Percentiles rank a stretch among this genome's conserved stretches.
phyloP scores from a whole-genome alignment of 1,139 yeast genomes.

The Suhomyces panamericanus region DNA sequence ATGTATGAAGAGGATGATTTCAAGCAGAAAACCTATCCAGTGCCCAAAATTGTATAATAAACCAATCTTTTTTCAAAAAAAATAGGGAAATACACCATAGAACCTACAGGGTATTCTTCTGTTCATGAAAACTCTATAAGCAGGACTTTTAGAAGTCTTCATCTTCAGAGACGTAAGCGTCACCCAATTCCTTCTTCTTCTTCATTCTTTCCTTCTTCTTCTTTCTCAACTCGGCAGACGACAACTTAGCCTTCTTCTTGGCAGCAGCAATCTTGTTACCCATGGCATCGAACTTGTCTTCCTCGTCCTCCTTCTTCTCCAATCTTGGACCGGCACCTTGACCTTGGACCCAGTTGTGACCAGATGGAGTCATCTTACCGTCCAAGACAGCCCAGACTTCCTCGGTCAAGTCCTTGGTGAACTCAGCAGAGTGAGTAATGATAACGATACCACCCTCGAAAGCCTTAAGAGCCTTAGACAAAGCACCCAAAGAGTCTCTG shows the following conservation, averaged over 20 bases:
- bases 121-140: conserved; percentile 1
- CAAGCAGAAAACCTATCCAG: conserved; percentile 9
- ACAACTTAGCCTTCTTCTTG: conserved; percentile 96
- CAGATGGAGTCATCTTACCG: conserved; percentile 99
- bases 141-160: conserved; percentile 38
- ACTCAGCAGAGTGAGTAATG: conserved; percentile 99
- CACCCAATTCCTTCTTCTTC: conserved; percentile 99
- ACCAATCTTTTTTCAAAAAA: conserved; percentile 13
- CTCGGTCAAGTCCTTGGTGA: conserved; percentile 98
- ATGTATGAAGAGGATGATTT: conserved; percentile 10
- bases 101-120: conserved; percentile 2
- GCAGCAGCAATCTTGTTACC: conserved; percentile 98
- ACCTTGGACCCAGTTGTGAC: conserved; percentile 99
- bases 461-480: conserved; percentile 97
- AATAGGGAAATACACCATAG: conserved; percentile 10
- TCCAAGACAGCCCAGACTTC: conserved; percentile 99
- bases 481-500: conserved; percentile 99
- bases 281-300: conserved; percentile 98
- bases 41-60: conserved; percentile 11
- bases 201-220: conserved; percentile 99
- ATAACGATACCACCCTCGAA: conserved; percentile 99
- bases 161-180: conserved; percentile 96
- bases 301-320: conserved; percentile 94
- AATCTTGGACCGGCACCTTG: conserved; percentile 99
- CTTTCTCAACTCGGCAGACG: conserved; percentile 99